Evolutionary conservation across 2,329 filamentous ascomycete species (phyloP).

Genomic region (Berkeleyomyces basicola): DNA sequence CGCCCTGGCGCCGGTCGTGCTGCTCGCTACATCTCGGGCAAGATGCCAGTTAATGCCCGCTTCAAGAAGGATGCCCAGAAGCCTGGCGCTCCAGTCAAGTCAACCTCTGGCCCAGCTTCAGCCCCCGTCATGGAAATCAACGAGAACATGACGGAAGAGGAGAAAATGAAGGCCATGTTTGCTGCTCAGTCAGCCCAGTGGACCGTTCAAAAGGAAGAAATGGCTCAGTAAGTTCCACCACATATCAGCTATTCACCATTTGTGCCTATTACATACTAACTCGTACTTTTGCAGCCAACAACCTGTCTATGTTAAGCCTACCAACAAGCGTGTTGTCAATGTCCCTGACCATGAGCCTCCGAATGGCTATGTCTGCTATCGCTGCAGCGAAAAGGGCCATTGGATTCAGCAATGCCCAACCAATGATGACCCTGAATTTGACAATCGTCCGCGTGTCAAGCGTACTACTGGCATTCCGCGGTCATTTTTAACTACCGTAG

Average conservation of each 20-base stretch:
- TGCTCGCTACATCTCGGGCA: slow-evolving; percentile 87
- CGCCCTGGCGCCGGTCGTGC: slow-evolving; percentile 80
- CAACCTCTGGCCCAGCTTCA: slow-evolving; percentile 40
- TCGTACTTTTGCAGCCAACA: slow-evolving; percentile 32
- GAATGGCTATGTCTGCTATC: slow-evolving; percentile 87
- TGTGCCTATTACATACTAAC: slow-evolving; percentile 20
- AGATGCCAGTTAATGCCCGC: slow-evolving; percentile 46
- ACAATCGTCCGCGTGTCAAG: slow-evolving; percentile 84
- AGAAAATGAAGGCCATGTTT: slow-evolving; percentile 86
- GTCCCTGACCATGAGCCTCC: slow-evolving; percentile 89
- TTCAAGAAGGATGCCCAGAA: slow-evolving; percentile 40
- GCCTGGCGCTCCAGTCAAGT: slow-evolving; percentile 58
- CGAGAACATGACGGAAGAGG: slow-evolving; percentile 76
- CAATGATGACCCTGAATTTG: slow-evolving; percentile 94
- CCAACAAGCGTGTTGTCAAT: slow-evolving; percentile 47
- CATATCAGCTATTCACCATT: background rate
- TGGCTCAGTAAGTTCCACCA: slow-evolving; percentile 50
- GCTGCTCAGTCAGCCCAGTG: slow-evolving; percentile 79
- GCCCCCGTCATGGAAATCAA: slow-evolving; percentile 51
- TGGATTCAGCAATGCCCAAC: slow-evolving; percentile 98
- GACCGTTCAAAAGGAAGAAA: slow-evolving; percentile 82
- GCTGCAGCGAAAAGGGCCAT: slow-evolving; percentile 94
- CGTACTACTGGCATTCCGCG: slow-evolving; percentile 92
- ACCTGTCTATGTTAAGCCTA: slow-evolving; percentile 40
- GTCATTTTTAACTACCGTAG: slow-evolving; percentile 87